A percentile compares a stretch with the other conserved stretches of the same genome.
Conservation (phyloP, 2,329 filamentous ascomycete species). For the Xylariaceae sp. region DNA sequence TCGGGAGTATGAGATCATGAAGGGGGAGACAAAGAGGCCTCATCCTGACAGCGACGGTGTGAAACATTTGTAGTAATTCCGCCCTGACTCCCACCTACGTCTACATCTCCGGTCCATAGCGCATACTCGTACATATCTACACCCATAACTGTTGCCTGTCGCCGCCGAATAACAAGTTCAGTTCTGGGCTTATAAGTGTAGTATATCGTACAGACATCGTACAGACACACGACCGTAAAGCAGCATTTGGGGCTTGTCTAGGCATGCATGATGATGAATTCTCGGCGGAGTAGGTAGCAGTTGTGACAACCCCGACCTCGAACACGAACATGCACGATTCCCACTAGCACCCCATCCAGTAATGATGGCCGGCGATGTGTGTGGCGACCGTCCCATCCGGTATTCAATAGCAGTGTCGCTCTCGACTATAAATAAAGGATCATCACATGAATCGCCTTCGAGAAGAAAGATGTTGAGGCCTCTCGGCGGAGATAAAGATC, state of each 20-base stretch:
- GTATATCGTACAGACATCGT: background rate
- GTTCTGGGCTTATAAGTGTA: background rate
- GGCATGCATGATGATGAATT: constrained; percentile 16
- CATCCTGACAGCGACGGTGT: background rate
- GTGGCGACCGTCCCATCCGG: background rate
- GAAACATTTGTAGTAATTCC: background rate
- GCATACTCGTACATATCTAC: too few relatives aligned
- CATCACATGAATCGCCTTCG: background rate
- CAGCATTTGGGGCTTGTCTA: constrained; percentile 5
- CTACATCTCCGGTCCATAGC: background rate
- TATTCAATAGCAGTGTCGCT: background rate
- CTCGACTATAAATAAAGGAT: background rate
- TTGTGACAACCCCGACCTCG: constrained; percentile 5
- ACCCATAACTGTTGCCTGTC: background rate
- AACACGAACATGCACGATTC: background rate
- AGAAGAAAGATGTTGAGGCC: background rate
- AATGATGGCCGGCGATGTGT: background rate
- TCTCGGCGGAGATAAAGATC: too few relatives aligned
- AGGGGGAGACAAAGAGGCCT: background rate
- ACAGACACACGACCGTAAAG: background rate
- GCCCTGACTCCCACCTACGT: background rate
- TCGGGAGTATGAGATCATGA: background rate
- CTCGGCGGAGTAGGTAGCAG: constrained; percentile 13
- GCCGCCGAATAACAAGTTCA: background rate
- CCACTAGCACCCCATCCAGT: background rate